Base-by-base conservation (phyloP, 1,284 basidiomycete species). In the Schizophyllum amplum region DNA sequence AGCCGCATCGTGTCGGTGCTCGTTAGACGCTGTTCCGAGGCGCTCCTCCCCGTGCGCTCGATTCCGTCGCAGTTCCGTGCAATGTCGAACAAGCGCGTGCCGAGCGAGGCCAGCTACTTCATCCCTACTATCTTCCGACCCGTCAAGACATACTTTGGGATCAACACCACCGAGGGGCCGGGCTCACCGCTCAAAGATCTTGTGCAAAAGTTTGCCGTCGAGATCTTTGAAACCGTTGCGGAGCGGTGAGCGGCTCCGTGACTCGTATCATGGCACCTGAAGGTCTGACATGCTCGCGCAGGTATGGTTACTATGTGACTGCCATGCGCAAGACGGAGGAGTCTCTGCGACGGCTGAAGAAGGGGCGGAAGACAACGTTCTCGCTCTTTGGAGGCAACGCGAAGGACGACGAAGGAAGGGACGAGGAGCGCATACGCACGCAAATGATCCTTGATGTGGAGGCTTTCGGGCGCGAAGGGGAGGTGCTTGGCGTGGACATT, bases 301-400 rank as follows among this genome's bases (percentile, higher is more conserved):
- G 86, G 65, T 90, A 90, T 63, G 78, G 82, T 5, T 76, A 76
- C 57, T 83, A 91, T 64, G 75, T 97, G 24, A 78, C 83, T 4
- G 83, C 84, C 4, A 93, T 95, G 77, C 90, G 86, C 69, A 95
- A 95, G 74, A 91, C 90, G 1, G 92, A 97, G 65, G 92, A 95
- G 65, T 87, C 92, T 5, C 74, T 97, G 26, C 77, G 87, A 22
- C 82, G 90, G 49, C 78, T 95, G 62, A 92, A 93, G 66, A 94
- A 91, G 69, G 87, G 87, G 47, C 90, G 91, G 65, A 91, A 88
- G 63, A 74, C 83, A 0, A 78, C 86, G 0, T 90, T 93, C 68
- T 89, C 90, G 1, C 73, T 94, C 24, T 95, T 96, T 65, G 77
- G 84, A 42, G 65, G 73, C 1, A 55, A 72, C 11, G 69, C 70